Evolutionary conservation across 345 rosid genomes (phyloP).

Genomic region (Hibiscus trionum): DNA sequence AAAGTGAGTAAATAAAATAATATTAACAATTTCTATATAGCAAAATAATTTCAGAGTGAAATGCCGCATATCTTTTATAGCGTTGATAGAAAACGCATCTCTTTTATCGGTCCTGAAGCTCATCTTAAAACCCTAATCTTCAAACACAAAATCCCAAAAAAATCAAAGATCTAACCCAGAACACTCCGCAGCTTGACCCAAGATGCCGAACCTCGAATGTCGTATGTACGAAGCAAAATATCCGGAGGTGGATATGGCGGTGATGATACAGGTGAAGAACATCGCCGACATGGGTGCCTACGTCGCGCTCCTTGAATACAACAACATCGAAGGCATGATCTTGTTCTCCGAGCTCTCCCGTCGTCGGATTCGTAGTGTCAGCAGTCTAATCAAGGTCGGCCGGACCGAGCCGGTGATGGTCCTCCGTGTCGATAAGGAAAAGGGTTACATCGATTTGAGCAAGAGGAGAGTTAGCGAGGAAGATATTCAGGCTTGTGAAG

Average conservation of each 20-base stretch:
- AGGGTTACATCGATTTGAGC: slow-evolving; percentile 93
- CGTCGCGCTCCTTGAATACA: slow-evolving; percentile 90
- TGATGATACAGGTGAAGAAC: slow-evolving; percentile 95
- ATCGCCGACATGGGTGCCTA: slow-evolving; percentile 98
- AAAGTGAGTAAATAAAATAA: no score
- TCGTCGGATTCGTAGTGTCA: slow-evolving; percentile 95
- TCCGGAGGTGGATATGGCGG: slow-evolving; percentile 98
- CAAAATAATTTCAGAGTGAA: no score
- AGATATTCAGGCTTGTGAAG: slow-evolving; percentile 90
- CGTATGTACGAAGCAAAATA: slow-evolving; percentile 91
- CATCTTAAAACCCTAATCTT: slow-evolving; percentile 3
- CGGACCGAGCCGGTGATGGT: slow-evolving; percentile 99
- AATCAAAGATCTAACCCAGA: not conserved
- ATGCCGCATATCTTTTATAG: no score
- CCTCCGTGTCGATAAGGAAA: slow-evolving; percentile 92
- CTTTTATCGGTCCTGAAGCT: not conserved
- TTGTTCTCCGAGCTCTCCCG: slow-evolving; percentile 98
- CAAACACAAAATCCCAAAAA: not conserved
- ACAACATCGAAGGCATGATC: slow-evolving; percentile 96
- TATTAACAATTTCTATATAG: no score
- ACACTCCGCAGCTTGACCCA: slow-evolving; percentile 31
- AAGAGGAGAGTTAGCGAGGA: slow-evolving; percentile 93
- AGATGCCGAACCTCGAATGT: slow-evolving; percentile 80
- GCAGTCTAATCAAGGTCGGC: slow-evolving; percentile 89
- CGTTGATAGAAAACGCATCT: not conserved